Evolutionary conservation across 257 asterid species (phyloP), one percentile per base, ranked within the genome.

Genomic region (Schizonepeta tenuifolia): DNA sequence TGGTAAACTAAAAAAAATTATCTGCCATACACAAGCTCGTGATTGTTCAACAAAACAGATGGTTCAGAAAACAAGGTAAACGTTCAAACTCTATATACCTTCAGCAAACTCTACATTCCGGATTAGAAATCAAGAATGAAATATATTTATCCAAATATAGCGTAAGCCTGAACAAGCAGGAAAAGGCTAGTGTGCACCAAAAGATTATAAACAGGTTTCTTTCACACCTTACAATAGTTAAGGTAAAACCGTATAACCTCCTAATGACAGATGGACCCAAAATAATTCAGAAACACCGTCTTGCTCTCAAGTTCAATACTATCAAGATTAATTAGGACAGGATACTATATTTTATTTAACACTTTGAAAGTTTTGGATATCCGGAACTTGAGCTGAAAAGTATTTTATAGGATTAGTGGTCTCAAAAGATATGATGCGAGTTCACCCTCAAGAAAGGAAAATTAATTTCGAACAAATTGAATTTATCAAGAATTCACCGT

Each of bases 281-380:
- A 36, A 3, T 17, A 47, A 71, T 35, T n/a, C 1, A n/a, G 28
- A 9, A 31, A 62, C 12, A 20, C 14, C 17, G 9, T 43, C 55
- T 67, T 78, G 76, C 43, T 46, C n/a, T 44, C 74, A 24, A 46
- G 44, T 44, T 49, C 33, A 62, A 61, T 64, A 65, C 66, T 54
- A 26, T 54, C 33, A 40, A 18, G 35, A 66, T 46, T 55, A 33
- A 17, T 21, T n/a, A 17, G 11, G 47, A 76, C 31, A 18, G 40
- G 17, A 17, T 5, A 24, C 40, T 17, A 40, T 41, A 59, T 58
- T 41, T 22, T 44, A 64, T n/a, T 57, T 36, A 24, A 40, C 50
- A 53, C 11, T 40, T 14, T 49, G 53, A 3, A 38, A 43, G 51
- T 62, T 31, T 14, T 21, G 24, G 44, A 54, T 58, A 70, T 54